Base-by-base conservation (phyloP, 306 rosid genomes). In the Luffa aegyptiaca region DNA sequence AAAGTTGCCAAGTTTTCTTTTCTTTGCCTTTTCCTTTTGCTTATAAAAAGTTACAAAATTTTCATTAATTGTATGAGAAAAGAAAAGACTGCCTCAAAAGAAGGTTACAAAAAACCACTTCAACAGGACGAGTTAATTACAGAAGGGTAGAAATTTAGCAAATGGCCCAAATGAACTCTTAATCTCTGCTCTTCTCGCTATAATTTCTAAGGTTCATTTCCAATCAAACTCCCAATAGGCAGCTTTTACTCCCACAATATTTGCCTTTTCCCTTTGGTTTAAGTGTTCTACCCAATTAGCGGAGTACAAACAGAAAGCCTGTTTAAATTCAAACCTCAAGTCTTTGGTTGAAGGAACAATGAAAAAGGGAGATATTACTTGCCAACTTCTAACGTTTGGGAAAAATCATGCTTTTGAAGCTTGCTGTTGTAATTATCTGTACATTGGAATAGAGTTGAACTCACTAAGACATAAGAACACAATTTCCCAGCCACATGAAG, bases 1-100 rank as follows among this genome's bases (percentile, higher is more conserved):
- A 59, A 76, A 64, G 76, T 41, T 76, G 81, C 72, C 72, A 48
- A 45, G 36, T 17, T 39, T 75, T 39, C 31, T 8, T 83, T 53
- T 2, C 49, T 5, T 56, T n/a, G 66, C 63, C 55, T 36, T 77
- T 53, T 21, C 17, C 6, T 10, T 36, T 37, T 49, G 12, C 0
- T 65, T 65, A 6, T 36, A 14, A 37, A 12, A 14, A 33, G 13
- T 4, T 2, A 2, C 11, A 64, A 64, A 55, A 36, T 6, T 14
- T 14, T 14, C 70, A 63, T 63, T 63, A 12, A 6, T 35, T 16
- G 10, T 63, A 13, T 33, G 42, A 12, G 64, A 20, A 33, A 62
- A 31, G 16, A 16, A 65, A 36, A 17, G 12, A 18, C 10, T 69
- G 16, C 51, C 75, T 44, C 17, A 42, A 68, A 41, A 18, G 52